Evolutionary conservation across 1,139 yeast species (phyloP), one percentile per base, ranked within the genome.

Genomic region (Taiozyma sp.): DNA sequence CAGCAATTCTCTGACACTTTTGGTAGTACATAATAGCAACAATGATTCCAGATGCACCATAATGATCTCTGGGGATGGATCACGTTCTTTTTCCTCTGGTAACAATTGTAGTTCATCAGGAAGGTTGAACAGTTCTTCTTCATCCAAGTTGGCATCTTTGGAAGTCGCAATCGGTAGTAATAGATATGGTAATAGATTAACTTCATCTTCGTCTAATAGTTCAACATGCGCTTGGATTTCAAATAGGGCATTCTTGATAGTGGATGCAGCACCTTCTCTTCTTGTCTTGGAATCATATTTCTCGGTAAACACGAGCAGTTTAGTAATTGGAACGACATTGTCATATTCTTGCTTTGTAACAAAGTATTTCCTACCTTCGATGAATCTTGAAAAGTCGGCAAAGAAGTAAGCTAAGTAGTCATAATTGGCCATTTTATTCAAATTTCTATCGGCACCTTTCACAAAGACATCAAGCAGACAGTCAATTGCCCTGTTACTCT

Each of bases 211-310:
- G 60, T 87, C 85, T 13, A 90, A 69, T 47, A 93, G 72, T 40
- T 67, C 69, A 61, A 72, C 71, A 64, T 93, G 98, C 43, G 80
- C 70, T 44, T 83, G 79, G 4, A 89, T 75, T 65, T 92, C 97
- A 64, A 93, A 93, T 48, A 92, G 73, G 0, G 95, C 81, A 70
- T 93, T 93, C 65, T 93, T 93, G 59, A 93, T 87, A 6, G 97
- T 88, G 2, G 96, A 87, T 1, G 96, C 96, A 47, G 90, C 93
- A 62, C 97, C 98, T 66, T 87, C 92, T 68, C 98, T 80, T 72
- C 98, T 83, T 38, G 83, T 81, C 61, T 82, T 83, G 23, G 89
- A 78, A 58, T 85, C 92, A 61, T 83, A 83, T 62, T 84, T 83
- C 64, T 88, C 96, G 3, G 96, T 88, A 70, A 90, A 90, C 0